Percentiles rank a stretch among this genome's conserved stretches.
These are phyloP conservation scores for Tuber borchii DNA, from an alignment of 495 filamentous ascomycete species.

Conservation along the genomic window DNA sequence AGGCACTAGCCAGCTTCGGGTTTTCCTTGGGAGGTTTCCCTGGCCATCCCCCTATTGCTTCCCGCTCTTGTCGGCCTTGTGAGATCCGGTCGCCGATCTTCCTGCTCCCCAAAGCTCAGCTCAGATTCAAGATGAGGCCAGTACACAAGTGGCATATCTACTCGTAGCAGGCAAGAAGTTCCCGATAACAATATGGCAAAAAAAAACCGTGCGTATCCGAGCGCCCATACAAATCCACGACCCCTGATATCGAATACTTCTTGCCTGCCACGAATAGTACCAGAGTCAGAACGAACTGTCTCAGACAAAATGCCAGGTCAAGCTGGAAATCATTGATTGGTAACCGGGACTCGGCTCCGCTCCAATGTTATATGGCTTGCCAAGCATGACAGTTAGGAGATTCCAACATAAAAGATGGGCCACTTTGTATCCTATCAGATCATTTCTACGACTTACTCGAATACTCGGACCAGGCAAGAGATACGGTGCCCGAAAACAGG, in stretches of 20 bases:
- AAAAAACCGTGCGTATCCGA: too few relatives aligned
- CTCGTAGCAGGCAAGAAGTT: neutral
- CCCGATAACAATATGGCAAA: too few relatives aligned
- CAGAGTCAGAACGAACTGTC: neutral
- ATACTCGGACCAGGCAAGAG: neutral
- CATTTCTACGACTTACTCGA: neutral
- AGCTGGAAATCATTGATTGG: neutral
- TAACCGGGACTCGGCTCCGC: neutral
- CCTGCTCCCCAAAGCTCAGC: neutral
- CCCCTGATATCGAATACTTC: too few relatives aligned
- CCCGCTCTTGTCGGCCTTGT: neutral
- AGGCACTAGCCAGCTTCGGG: neutral
- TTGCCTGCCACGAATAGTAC: too few relatives aligned
- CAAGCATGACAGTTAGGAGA: neutral
- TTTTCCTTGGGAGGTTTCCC: neutral
- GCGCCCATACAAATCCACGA: too few relatives aligned
- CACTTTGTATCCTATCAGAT: neutral
- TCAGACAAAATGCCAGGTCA: neutral
- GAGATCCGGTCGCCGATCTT: neutral
- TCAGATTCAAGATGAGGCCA: neutral
- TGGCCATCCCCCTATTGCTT: neutral
- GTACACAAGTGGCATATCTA: neutral
- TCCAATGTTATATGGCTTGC: neutral
- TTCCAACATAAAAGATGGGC: neutral
- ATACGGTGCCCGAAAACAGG: neutral